phyloP scores from a whole-genome alignment of 2,329 filamentous ascomycete species.

The Ascosphaera acerosa region DNA sequence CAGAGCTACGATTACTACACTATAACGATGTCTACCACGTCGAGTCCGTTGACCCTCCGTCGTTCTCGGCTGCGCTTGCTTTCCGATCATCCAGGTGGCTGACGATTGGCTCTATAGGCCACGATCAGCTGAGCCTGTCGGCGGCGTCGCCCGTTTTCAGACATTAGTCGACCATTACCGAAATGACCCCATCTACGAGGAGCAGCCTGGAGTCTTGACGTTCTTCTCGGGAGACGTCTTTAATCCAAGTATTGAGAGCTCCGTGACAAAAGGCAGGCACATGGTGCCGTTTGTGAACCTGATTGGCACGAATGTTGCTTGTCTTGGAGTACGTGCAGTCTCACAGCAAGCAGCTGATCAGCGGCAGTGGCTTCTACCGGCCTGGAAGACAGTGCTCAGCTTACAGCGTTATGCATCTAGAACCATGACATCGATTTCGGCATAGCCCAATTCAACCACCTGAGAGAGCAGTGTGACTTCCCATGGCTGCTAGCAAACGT shows the following conservation, averaged over 20 bases:
- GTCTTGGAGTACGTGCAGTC: conserved; percentile 39
- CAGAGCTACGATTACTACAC: conserved; percentile 60
- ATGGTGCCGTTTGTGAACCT: conserved; percentile 71
- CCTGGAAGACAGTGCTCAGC: conserved; percentile 3
- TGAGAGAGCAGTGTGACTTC: conserved; percentile 51
- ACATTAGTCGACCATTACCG: conserved; percentile 53
- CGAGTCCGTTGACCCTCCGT: conserved; percentile 23
- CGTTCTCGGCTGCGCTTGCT: background rate
- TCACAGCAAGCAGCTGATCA: conserved; percentile 1
- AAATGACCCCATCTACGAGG: conserved; percentile 30
- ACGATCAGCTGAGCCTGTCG: conserved; percentile 53
- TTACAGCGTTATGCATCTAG: conserved; percentile 17
- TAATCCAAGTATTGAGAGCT: conserved; percentile 72
- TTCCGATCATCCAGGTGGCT: conserved; percentile 1
- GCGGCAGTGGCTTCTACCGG: too few relatives aligned
- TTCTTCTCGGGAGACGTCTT: conserved; percentile 85
- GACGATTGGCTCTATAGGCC: conserved; percentile 17
- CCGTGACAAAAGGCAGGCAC: conserved; percentile 69
- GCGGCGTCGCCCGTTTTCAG: conserved; percentile 60
- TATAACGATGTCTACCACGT: conserved; percentile 93
- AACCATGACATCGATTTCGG: conserved; percentile 92
- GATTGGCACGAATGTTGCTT: conserved; percentile 55
- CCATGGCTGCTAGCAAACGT: conserved; percentile 83
- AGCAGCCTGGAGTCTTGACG: conserved; percentile 41
- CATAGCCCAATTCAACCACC: conserved; percentile 49